Base-by-base conservation (phyloP, 164 flowering plant genomes). In the Malania oleifera region DNA sequence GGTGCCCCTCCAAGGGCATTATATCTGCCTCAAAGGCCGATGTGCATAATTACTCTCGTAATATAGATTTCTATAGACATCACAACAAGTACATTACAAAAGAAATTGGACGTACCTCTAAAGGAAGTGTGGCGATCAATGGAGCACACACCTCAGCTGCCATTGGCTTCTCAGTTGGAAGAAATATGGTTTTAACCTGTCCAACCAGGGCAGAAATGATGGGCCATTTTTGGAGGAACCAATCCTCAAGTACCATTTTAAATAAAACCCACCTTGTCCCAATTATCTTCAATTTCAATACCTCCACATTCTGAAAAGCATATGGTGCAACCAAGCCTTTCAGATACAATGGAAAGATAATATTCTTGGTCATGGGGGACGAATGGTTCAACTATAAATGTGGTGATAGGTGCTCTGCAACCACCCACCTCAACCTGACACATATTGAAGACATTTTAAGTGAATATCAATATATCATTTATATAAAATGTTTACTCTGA, bases 271-370 rank as follows among this genome's bases (percentile, higher is more conserved):
- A 50, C 63, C 63, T 60, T 60, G 35, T 60, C 63, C 63, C 63
- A 60, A 35, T 60, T 49, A 23, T 52, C 55, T 31, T 52, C 55
- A 11, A 52, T 52, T 14, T 52, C 55, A 52, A 52, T 28, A 5
- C 55, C 63, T 23, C 63, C 63, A 34, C 63, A 60, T 26, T 60
- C 63, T 15, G 63, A 60, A 19, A 60, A 60, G 56, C 56, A 50
- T 2, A 60, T 60, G 22, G 38, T 49, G 34, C 47, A 20, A 3
- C 63, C 63, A 23, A 60, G 56, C 24, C 63, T 20, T 1, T 60
- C 63, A 23, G 63, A 52, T 15, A 52, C 55, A 52, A 52, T 52
- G 19, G 18, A 15, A 14, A 52, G 55, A 15, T 52, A 52, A 31
- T 5, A 52, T 19, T 52, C 55, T 15, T 52, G 9, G 37, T 28